Percentiles rank a stretch among this genome's conserved stretches.
Conservation (phyloP, 2,329 filamentous ascomycete genomes). For the Chalara sp. region DNA sequence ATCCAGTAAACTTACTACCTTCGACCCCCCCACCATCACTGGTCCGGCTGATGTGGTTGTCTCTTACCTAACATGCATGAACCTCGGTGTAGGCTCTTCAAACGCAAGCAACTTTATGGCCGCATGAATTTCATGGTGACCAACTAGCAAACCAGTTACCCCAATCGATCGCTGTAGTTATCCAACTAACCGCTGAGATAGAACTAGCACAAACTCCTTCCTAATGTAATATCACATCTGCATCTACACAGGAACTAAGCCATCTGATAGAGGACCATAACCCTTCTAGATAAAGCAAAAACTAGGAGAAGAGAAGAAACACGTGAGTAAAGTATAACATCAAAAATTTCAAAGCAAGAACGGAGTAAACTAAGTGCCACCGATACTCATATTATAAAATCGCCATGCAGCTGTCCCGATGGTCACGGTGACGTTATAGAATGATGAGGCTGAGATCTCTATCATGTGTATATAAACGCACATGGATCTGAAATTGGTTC, state of each 20-base stretch:
- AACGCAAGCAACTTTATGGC: no score
- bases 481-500: no score
- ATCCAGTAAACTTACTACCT: no score
- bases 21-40: no score
- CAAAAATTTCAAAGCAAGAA: neutral
- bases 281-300: constrained; percentile 2
- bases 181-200: constrained; percentile 4
- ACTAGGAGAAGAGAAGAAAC: constrained; percentile 5
- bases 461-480: no score
- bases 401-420: neutral
- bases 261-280: neutral
- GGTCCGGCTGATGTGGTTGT: no score
- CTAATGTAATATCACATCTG: constrained; percentile 5
- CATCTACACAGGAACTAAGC: neutral
- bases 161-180: constrained; percentile 1
- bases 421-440: neutral
- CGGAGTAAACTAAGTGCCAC: constrained; percentile 5
- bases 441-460: neutral
- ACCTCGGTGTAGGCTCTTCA: no score
- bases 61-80: no score
- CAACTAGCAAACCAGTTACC: neutral
- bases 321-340: constrained; percentile 6
- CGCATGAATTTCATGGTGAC: no score
- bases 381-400: constrained; percentile 1
- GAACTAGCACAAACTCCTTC: constrained; percentile 2